A percentile compares a stretch with the other conserved stretches of the same genome.
Conservation (phyloP, 371 early-diverging fungal genomes). For the Mortierella polycephala region DNA sequence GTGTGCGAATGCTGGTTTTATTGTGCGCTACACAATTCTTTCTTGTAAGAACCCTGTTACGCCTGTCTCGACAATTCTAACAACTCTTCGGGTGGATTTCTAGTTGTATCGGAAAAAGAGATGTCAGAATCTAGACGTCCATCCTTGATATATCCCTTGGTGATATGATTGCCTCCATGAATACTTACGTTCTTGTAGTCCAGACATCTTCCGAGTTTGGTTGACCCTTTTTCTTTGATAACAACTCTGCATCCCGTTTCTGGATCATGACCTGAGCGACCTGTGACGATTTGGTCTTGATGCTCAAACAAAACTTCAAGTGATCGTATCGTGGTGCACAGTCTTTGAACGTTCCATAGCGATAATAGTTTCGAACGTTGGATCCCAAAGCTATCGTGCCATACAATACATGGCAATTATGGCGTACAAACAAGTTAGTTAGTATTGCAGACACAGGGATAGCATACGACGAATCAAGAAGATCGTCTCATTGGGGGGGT, state of each 20-base stretch:
- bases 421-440: neutral
- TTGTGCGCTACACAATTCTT: neutral
- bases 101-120: neutral
- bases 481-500: neutral
- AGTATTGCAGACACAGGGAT: neutral
- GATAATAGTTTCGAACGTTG: conserved; percentile 51
- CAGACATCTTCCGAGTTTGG: conserved; percentile 53
- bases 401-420: neutral
- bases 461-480: neutral
- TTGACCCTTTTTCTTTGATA: conserved; percentile 24
- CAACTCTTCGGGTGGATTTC: conserved; percentile 43
- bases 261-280: conserved; percentile 48
- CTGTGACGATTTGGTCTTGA: conserved; percentile 42
- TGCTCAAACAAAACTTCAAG: conserved; percentile 45
- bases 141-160: too few species aligned
- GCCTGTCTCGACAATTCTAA: conserved; percentile 17
- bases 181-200: conserved; percentile 31
- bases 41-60: neutral
- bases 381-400: conserved; percentile 33
- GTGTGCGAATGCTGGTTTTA: neutral
- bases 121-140: neutral
- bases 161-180: neutral
- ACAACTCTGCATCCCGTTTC: conserved; percentile 43
- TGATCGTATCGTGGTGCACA: conserved; percentile 39
- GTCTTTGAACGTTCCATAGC: conserved; percentile 39